Evolutionary conservation across 352 stramenopile species (phyloP).

Genomic region (Pythium aquatile): DNA sequence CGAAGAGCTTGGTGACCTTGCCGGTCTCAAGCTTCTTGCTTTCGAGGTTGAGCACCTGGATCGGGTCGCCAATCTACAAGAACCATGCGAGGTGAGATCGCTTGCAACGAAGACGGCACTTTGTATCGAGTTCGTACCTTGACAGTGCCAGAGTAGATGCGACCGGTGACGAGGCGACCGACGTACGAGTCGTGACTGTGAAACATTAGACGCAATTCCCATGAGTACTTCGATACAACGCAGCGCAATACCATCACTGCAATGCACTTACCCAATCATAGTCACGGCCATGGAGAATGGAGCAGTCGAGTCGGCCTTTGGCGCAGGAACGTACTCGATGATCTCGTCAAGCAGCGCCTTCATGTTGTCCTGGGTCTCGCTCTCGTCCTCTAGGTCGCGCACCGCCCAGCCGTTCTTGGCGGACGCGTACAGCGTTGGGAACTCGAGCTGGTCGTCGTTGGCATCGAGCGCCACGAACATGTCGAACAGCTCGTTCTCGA

Average conservation of each 20-base stretch:
- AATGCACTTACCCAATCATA: constrained; percentile 81
- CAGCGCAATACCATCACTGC: not conserved
- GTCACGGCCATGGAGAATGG: constrained; percentile 95
- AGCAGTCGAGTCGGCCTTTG: constrained; percentile 69
- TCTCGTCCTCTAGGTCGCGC: constrained; percentile 75
- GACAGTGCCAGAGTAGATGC: constrained; percentile 93
- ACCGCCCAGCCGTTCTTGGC: constrained; percentile 96
- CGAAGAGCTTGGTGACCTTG: constrained; percentile 88
- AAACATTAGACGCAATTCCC: not conserved
- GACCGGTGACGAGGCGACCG: constrained; percentile 94
- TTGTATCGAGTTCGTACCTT: constrained; percentile 28
- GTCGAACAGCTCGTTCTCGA: constrained; percentile 97
- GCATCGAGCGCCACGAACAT: constrained; percentile 95
- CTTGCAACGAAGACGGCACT: not conserved
- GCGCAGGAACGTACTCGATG: constrained; percentile 91
- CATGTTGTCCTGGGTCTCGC: constrained; percentile 85
- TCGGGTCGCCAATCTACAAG: constrained; percentile 75
- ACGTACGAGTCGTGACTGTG: constrained; percentile 97
- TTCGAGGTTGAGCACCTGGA: constrained; percentile 89
- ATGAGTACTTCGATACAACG: not conserved
- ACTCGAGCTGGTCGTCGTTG: constrained; percentile 95
- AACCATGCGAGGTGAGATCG: not conserved
- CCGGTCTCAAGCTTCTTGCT: constrained; percentile 76
- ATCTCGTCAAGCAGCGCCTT: constrained; percentile 96
- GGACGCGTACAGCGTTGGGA: constrained; percentile 95